Percentiles rank a stretch among this genome's conserved stretches.
phyloP scores from a whole-genome alignment of 768 basidiomycete genomes.

The Phylloporus scabripes region DNA sequence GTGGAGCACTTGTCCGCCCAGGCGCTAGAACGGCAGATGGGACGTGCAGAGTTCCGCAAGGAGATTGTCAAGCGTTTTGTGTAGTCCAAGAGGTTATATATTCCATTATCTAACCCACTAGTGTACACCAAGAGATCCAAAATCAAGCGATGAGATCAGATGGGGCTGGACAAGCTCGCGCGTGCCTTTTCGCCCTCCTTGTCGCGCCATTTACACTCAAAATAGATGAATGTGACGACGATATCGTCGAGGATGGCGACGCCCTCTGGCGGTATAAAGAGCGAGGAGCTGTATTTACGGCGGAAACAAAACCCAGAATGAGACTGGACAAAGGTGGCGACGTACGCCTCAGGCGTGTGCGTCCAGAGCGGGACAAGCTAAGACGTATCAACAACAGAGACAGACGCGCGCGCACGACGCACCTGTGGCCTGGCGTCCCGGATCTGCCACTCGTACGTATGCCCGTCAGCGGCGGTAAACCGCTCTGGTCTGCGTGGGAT shows the following conservation, averaged over 20 bases:
- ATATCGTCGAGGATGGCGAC: conserved; percentile 31
- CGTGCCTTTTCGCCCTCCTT: conserved; percentile 15
- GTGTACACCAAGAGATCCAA: neutral
- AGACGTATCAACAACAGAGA: neutral
- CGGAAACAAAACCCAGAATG: conserved; percentile 7
- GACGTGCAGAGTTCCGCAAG: conserved; percentile 9
- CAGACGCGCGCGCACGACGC: neutral
- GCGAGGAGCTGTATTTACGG: conserved; percentile 16
- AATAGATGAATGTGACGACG: conserved; percentile 33
- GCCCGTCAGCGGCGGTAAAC: conserved; percentile 19
- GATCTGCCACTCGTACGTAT: conserved; percentile 28
- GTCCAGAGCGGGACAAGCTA: conserved; percentile 25
- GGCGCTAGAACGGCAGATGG: conserved; percentile 15
- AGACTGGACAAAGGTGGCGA: conserved; percentile 27
- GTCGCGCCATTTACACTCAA: conserved; percentile 28
- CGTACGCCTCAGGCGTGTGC: conserved; percentile 6
- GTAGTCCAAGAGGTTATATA: neutral
- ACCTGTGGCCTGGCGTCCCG: conserved; percentile 20
- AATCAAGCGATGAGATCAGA: neutral
- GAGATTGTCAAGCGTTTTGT: conserved; percentile 11
- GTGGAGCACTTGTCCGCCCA: conserved; percentile 4
- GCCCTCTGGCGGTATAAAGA: conserved; percentile 28
- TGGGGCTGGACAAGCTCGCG: conserved; percentile 1
- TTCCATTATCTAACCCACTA: neutral
- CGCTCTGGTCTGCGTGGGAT: conserved; percentile 19